Conservation (phyloP, 1,284 basidiomycete species). For the Ceratobasidium papillatum region DNA sequence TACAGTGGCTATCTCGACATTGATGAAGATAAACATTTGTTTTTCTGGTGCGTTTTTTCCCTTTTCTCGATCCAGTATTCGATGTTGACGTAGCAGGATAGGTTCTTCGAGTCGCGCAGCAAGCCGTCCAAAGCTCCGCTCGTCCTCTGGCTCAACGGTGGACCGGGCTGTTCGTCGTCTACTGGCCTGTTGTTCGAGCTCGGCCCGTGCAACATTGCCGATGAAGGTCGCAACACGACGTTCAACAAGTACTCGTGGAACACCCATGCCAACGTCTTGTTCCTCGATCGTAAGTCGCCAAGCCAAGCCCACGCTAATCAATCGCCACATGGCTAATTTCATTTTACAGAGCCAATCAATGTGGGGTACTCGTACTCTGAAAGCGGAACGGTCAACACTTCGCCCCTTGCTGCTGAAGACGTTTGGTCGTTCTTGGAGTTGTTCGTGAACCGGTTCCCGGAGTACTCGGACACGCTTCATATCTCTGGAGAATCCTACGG, state of each 20-base stretch:
- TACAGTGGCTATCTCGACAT: constrained; percentile 92
- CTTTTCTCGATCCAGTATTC: constrained; percentile 43
- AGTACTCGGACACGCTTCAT: constrained; percentile 71
- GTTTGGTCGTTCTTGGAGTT: constrained; percentile 91
- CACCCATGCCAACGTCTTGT: constrained; percentile 63
- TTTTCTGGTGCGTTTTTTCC: constrained; percentile 74
- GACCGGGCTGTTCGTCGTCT: constrained; percentile 59
- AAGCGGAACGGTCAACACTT: constrained; percentile 69
- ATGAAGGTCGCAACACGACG: constrained; percentile 74
- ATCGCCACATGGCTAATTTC: constrained; percentile 1
- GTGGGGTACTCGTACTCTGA: constrained; percentile 90
- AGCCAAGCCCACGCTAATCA: not conserved
- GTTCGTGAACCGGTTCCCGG: constrained; percentile 75
- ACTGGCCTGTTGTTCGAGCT: constrained; percentile 87
- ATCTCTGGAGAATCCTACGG: constrained; percentile 74
- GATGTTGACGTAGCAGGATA: constrained; percentile 47
- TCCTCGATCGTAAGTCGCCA: constrained; percentile 68
- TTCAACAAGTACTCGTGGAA: constrained; percentile 85
- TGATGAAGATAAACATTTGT: constrained; percentile 83
- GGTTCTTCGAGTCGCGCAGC: constrained; percentile 85
- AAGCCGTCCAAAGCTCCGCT: constrained; percentile 80
- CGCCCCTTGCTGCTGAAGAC: constrained; percentile 66
- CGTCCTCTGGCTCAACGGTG: constrained; percentile 80
- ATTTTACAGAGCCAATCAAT: constrained; percentile 64
- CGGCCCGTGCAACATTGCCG: constrained; percentile 79